A percentile compares a stretch with the other conserved stretches of the same genome.
phyloP scores from a whole-genome alignment of 306 rosid species.

The Trifolium pratense region DNA sequence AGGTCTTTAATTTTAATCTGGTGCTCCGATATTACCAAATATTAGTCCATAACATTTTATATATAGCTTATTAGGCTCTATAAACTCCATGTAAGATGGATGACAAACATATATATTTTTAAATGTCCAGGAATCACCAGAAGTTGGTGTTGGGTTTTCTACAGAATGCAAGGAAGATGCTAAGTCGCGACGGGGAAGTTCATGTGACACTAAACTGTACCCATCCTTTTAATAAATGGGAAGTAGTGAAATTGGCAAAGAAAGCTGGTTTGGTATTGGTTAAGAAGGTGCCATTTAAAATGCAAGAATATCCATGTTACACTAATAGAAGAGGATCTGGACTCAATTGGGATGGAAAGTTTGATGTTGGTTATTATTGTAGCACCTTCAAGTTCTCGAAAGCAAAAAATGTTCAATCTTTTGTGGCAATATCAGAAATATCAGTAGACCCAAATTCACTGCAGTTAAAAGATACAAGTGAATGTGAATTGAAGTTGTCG shows the following conservation, averaged over 20 bases:
- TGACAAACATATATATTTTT: not conserved
- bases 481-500: not conserved
- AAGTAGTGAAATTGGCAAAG: constrained; percentile 38
- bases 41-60: too few relatives aligned
- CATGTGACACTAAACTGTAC: constrained; percentile 53
- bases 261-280: constrained; percentile 29
- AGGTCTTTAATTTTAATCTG: too few relatives aligned
- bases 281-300: not conserved
- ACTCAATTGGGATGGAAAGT: not conserved
- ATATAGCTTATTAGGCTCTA: too few relatives aligned
- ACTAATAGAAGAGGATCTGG: constrained; percentile 39
- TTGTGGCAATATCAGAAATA: not conserved
- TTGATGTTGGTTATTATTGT: constrained; percentile 38
- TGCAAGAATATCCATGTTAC: constrained; percentile 33
- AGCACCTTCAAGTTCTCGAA: constrained; percentile 41
- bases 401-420: not conserved
- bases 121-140: not conserved
- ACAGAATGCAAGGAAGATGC: constrained; percentile 34
- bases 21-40: too few relatives aligned
- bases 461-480: not conserved
- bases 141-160: constrained; percentile 43
- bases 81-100: too few relatives aligned
- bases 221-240: constrained; percentile 42
- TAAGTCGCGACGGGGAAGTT: constrained; percentile 46
- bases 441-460: not conserved